phyloP scores from a whole-genome alignment of 1,284 basidiomycete genomes.

The Moniliella sp. region DNA sequence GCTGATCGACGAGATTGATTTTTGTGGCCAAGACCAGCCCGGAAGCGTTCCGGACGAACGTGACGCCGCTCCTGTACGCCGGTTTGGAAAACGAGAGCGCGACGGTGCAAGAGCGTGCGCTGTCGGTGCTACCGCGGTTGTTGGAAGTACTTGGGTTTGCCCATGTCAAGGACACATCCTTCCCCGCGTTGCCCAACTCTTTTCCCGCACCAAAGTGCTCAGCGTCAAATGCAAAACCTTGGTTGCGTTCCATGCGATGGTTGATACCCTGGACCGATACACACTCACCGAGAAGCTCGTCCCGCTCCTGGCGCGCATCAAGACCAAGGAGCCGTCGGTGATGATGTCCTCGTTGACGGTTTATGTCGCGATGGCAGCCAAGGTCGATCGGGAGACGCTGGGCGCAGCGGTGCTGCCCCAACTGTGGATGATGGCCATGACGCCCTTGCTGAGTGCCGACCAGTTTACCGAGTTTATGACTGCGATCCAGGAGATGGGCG shows the following conservation, averaged over 20 bases:
- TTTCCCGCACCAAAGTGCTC: constrained; percentile 27
- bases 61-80: constrained; percentile 80
- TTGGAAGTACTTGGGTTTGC: constrained; percentile 63
- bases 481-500: constrained; percentile 40
- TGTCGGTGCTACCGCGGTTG: constrained; percentile 61
- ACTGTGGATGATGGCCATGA: constrained; percentile 26
- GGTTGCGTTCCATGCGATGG: constrained; percentile 69
- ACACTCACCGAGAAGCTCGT: constrained; percentile 86
- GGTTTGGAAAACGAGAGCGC: constrained; percentile 62
- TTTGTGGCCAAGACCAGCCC: constrained; percentile 77
- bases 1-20: constrained; percentile 60
- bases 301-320: constrained; percentile 73
- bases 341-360: constrained; percentile 46
- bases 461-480: constrained; percentile 50
- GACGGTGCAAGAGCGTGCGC: constrained; percentile 67
- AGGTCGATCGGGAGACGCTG: constrained; percentile 79
- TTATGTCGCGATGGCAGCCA: constrained; percentile 85
- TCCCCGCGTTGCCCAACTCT: constrained; percentile 21
- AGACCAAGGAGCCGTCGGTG: constrained; percentile 49
- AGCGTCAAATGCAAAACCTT: constrained; percentile 65
- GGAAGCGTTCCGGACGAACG: constrained; percentile 63
- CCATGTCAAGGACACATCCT: constrained; percentile 28
- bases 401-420: constrained; percentile 38
- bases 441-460: constrained; percentile 50
- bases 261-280: constrained; percentile 67